Conservation (phyloP, 2,329 filamentous ascomycete species). For the Cordyceps farinosa region DNA sequence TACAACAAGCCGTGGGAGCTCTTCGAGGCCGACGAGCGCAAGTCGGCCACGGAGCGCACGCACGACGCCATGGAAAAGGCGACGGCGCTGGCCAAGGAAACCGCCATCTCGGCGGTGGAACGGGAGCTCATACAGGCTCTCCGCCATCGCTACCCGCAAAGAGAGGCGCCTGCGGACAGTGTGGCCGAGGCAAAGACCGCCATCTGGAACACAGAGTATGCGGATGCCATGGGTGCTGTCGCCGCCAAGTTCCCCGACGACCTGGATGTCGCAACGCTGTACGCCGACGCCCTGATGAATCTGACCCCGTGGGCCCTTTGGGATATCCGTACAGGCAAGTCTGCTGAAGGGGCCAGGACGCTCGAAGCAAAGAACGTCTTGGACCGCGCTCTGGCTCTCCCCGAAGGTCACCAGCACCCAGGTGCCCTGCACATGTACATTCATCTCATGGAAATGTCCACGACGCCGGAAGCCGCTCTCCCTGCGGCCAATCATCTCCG, state of each 20-base stretch:
- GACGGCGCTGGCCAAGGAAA: slow-evolving; percentile 17
- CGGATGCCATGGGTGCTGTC: slow-evolving; percentile 39
- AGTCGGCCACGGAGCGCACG: slow-evolving; percentile 40
- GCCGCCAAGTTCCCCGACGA: slow-evolving; percentile 37
- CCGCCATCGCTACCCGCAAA: slow-evolving; percentile 53
- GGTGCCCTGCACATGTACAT: slow-evolving; percentile 74
- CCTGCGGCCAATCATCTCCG: slow-evolving; percentile 57
- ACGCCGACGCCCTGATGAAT: slow-evolving; percentile 46
- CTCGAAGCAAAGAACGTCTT: slow-evolving; percentile 34
- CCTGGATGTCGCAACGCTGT: slow-evolving; percentile 35
- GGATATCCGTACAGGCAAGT: slow-evolving; percentile 35
- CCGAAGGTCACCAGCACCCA: slow-evolving; percentile 50
- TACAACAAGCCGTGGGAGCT: slow-evolving; percentile 73
- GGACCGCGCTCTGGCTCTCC: slow-evolving; percentile 46
- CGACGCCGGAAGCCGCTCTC: slow-evolving; percentile 56
- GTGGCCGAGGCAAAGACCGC: slow-evolving; percentile 45
- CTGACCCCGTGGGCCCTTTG: slow-evolving; percentile 46
- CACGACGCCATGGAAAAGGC: slow-evolving; percentile 31
- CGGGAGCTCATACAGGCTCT: slow-evolving; percentile 62
- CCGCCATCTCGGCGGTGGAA: slow-evolving; percentile 39
- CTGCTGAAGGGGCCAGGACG: slow-evolving; percentile 30
- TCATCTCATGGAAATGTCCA: slow-evolving; percentile 70
- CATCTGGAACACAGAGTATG: slow-evolving; percentile 34
- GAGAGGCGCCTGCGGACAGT: slow-evolving; percentile 31
- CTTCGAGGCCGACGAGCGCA: slow-evolving; percentile 61